Evolutionary conservation across 2,329 filamentous ascomycete genomes (phyloP), one percentile per base, ranked within the genome.

Genomic region (Tolypocladium inflatum): DNA sequence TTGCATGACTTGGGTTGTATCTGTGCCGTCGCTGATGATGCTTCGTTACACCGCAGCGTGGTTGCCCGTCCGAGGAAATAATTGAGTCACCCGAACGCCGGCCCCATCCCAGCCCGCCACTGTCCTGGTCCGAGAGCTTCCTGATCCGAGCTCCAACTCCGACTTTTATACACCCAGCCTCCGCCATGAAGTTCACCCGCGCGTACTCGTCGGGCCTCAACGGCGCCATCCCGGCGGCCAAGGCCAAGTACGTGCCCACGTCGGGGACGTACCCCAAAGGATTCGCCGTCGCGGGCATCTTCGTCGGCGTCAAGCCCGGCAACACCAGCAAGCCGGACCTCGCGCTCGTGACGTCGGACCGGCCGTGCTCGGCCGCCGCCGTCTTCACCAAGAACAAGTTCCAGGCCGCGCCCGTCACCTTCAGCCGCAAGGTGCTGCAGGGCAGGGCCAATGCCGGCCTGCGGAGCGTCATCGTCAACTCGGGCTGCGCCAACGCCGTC

Each of bases 381-480:
- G 92, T 97, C 52, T 97, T 97, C 77, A 99, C 94, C 57, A 95
- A 91, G 74, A 99, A 99, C 78, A 92, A 93, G 73, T 99, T 99
- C 76, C 92, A 97, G 74, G 94, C 94, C 21, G 94, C 94, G 13
- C 94, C 94, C 6, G 93, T 99, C 51, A 91, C 90, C 37, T 89
- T 96, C 61, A 93, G 89, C 72, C 81, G 86, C 62, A 80, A 87
- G 58, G 83, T 92, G 60, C 76, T 96, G 41, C 79, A 85, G 70
- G 79, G 78, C 63, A 83, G 84, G 64, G 77, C 80, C 54, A 89
- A 90, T 59, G 72, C 81, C 15, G 90, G 88, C 1, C 81, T 97
- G 58, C 82, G 87, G 60, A 89, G 89, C 56, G 86, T 99, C 33
- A 83, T 99, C 57, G 86, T 97, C 74, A 99, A 99, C 74, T 95